These are phyloP conservation scores for Barbarea vulgaris DNA, from an alignment of 345 rosid genomes.

Conservation along the genomic window DNA sequence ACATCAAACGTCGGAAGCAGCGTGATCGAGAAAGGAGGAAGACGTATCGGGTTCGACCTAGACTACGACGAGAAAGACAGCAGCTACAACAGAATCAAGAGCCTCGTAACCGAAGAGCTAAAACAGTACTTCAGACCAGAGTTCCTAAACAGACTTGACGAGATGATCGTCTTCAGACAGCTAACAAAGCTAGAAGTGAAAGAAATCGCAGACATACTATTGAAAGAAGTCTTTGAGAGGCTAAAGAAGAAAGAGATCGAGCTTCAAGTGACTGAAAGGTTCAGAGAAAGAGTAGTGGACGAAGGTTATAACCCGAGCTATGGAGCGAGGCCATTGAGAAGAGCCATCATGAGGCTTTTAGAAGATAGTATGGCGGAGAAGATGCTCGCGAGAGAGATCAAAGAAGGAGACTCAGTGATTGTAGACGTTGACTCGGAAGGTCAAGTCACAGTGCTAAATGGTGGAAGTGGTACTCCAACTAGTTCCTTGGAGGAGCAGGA, in stretches of 20 bases:
- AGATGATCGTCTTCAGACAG: slow-evolving; percentile 62
- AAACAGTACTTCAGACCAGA: slow-evolving; percentile 64
- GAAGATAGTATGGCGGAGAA: slow-evolving; percentile 63
- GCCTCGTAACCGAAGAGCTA: slow-evolving; percentile 48
- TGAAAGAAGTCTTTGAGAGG: slow-evolving; percentile 51
- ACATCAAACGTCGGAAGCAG: slow-evolving; percentile 61
- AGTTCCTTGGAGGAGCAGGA: slow-evolving; percentile 55
- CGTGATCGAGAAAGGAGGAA: slow-evolving; percentile 55
- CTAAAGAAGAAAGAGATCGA: slow-evolving; percentile 51
- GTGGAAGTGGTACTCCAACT: slow-evolving; percentile 79
- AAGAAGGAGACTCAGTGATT: slow-evolving; percentile 54
- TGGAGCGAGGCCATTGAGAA: slow-evolving; percentile 70
- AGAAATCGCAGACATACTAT: slow-evolving; percentile 58
- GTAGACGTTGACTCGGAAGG: slow-evolving; percentile 56
- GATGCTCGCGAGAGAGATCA: slow-evolving; percentile 52
- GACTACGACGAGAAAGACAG: slow-evolving; percentile 93
- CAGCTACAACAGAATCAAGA: slow-evolving; percentile 84
- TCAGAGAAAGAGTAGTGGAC: slow-evolving; percentile 51
- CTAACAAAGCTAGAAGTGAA: slow-evolving; percentile 51
- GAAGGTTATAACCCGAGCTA: slow-evolving; percentile 60
- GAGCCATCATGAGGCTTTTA: slow-evolving; percentile 57
- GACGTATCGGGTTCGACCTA: slow-evolving; percentile 84
- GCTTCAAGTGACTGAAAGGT: slow-evolving; percentile 53
- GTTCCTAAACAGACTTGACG: slow-evolving; percentile 66
- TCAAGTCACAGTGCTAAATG: slow-evolving; percentile 60